phyloP scores from a whole-genome alignment of 768 basidiomycete genomes.

The Rhizopogon rudus region DNA sequence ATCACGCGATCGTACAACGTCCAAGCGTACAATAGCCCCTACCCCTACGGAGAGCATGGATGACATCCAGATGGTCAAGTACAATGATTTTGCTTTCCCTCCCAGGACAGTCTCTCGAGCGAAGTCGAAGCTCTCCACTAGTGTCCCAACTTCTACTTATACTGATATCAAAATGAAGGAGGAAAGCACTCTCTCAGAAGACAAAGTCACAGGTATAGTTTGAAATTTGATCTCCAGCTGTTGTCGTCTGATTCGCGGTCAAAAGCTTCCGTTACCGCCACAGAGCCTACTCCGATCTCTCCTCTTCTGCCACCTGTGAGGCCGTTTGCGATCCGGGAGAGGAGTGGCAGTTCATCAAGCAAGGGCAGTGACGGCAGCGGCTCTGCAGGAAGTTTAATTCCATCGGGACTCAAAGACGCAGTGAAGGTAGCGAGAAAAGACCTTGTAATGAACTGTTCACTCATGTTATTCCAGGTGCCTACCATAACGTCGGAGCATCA shows the following conservation, averaged over 20 bases:
- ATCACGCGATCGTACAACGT: constrained; percentile 26
- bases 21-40: constrained; percentile 23
- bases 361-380: constrained; percentile 29
- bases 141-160: constrained; percentile 8
- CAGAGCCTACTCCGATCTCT: constrained; percentile 41
- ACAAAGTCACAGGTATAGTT: neutral
- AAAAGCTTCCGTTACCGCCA: constrained; percentile 50
- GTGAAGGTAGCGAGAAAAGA: constrained; percentile 47
- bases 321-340: constrained; percentile 42
- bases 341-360: constrained; percentile 45
- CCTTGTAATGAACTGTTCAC: neutral
- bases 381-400: constrained; percentile 26
- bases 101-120: constrained; percentile 28
- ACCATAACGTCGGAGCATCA: constrained; percentile 66
- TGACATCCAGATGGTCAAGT: constrained; percentile 39
- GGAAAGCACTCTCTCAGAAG: neutral
- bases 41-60: constrained; percentile 29
- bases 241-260: constrained; percentile 29
- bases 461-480: constrained; percentile 43
- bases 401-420: constrained; percentile 68
- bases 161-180: constrained; percentile 22
- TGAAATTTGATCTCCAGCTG: neutral
- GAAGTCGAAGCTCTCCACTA: constrained; percentile 27
- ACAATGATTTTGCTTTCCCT: constrained; percentile 51
- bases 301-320: constrained; percentile 39